These are phyloP conservation scores for Boletus patriciae DNA, from an alignment of 768 basidiomycete genomes.

Conservation along the genomic window DNA sequence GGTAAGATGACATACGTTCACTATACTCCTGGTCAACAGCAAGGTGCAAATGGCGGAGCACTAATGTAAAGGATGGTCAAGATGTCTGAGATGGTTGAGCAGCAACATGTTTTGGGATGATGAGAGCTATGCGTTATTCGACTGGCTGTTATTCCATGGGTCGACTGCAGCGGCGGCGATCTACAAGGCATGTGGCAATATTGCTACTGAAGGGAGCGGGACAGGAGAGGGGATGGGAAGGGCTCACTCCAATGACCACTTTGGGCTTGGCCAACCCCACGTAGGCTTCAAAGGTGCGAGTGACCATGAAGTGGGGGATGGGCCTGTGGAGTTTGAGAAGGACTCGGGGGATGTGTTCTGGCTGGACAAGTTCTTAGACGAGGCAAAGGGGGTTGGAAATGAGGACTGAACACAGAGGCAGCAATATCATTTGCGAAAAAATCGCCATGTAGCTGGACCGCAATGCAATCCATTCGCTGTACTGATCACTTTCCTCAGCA, in stretches of 20 bases:
- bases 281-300: slow-evolving; percentile 91
- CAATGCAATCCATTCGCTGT: too few species aligned
- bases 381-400: slow-evolving; percentile 95
- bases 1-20: slow-evolving; percentile 89
- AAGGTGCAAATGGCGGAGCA: slow-evolving; percentile 50
- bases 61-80: slow-evolving; percentile 97
- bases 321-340: slow-evolving; percentile 99
- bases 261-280: slow-evolving; percentile 79
- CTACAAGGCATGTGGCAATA: slow-evolving; percentile 92
- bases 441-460: too few species aligned
- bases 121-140: slow-evolving; percentile 93
- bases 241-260: slow-evolving; percentile 91
- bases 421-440: too few species aligned
- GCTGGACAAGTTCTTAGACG: slow-evolving; percentile 94
- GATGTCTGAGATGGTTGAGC: slow-evolving; percentile 95
- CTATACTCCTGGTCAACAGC: slow-evolving; percentile 94
- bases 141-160: slow-evolving; percentile 93
- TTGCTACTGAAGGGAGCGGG: slow-evolving; percentile 66
- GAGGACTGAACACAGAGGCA: slow-evolving; percentile 78
- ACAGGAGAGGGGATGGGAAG: slow-evolving; percentile 93
- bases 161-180: slow-evolving; percentile 97
- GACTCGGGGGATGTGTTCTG: slow-evolving; percentile 97
- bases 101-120: slow-evolving; percentile 82
- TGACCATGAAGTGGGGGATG: slow-evolving; percentile 82
- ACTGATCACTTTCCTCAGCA: too few species aligned